phyloP scores from a whole-genome alignment of 768 basidiomycete genomes.

The Polyporus arcularius region DNA sequence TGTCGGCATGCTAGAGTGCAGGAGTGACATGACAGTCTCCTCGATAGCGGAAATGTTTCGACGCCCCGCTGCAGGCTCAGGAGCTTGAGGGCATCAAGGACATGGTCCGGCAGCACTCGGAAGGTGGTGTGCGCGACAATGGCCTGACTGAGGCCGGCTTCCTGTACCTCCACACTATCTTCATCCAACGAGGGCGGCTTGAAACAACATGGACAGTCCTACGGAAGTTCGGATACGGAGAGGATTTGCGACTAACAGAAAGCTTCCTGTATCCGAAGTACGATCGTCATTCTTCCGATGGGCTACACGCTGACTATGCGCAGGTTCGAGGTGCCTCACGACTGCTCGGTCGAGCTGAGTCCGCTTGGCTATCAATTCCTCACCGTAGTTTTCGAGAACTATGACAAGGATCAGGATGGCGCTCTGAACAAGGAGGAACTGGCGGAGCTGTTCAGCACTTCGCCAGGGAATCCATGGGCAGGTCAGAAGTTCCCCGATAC shows the following conservation, averaged over 20 bases:
- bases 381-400: conserved; percentile 93
- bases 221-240: conserved; percentile 93
- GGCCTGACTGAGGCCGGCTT: conserved; percentile 94
- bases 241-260: conserved; percentile 88
- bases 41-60: conserved; percentile 88
- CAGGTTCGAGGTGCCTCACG: conserved; percentile 82
- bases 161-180: conserved; percentile 91
- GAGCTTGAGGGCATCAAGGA: conserved; percentile 97
- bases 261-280: conserved; percentile 88
- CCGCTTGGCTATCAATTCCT: conserved; percentile 96
- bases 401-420: conserved; percentile 98
- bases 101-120: conserved; percentile 81
- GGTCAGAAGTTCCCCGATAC: conserved; percentile 90
- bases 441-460: conserved; percentile 87
- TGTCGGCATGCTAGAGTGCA: not conserved
- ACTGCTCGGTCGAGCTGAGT: conserved; percentile 94
- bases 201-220: conserved; percentile 99
- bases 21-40: not conserved
- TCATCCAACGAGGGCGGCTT: conserved; percentile 92
- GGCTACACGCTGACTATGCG: conserved; percentile 15
- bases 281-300: conserved; percentile 26
- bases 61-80: conserved; percentile 85
- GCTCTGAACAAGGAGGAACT: conserved; percentile 84
- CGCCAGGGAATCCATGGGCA: conserved; percentile 96
- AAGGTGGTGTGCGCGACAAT: conserved; percentile 70